Conservation (phyloP, 1,139 yeast species). For the Candida sojae region DNA sequence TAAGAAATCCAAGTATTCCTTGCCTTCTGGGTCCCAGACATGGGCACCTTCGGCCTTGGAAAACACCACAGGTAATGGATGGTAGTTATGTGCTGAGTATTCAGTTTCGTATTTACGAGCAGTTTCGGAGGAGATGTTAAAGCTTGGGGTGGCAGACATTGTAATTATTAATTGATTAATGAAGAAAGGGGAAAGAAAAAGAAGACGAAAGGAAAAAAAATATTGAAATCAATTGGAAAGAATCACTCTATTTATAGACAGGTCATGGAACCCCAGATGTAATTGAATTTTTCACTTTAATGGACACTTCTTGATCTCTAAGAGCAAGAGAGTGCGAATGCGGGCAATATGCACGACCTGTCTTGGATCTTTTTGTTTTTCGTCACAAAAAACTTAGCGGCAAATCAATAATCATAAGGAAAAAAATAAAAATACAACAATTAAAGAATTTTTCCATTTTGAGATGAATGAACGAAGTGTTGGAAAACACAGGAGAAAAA, state of each 20-base stretch:
- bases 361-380: neutral
- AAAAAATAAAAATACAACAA: neutral
- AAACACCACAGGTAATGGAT: constrained; percentile 94
- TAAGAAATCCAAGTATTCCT: constrained; percentile 80
- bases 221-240: neutral
- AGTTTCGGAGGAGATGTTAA: constrained; percentile 59
- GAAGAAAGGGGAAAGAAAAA: neutral
- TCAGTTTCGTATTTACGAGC: constrained; percentile 71
- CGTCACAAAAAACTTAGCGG: neutral
- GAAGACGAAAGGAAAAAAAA: neutral
- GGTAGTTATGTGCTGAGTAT: constrained; percentile 96
- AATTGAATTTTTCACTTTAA: neutral
- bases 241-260: neutral
- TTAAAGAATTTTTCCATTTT: neutral
- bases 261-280: neutral
- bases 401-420: neutral
- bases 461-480: neutral
- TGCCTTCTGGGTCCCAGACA: constrained; percentile 98
- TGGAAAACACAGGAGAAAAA: neutral
- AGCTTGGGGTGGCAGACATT: constrained; percentile 19
- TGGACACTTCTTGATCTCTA: constrained; percentile 1
- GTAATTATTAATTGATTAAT: neutral
- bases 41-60: constrained; percentile 86
- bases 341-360: neutral
- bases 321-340: constrained; percentile 3